These are phyloP conservation scores for Leccinellum luteum DNA, from an alignment of 768 basidiomycete species.

Conservation along the genomic window DNA sequence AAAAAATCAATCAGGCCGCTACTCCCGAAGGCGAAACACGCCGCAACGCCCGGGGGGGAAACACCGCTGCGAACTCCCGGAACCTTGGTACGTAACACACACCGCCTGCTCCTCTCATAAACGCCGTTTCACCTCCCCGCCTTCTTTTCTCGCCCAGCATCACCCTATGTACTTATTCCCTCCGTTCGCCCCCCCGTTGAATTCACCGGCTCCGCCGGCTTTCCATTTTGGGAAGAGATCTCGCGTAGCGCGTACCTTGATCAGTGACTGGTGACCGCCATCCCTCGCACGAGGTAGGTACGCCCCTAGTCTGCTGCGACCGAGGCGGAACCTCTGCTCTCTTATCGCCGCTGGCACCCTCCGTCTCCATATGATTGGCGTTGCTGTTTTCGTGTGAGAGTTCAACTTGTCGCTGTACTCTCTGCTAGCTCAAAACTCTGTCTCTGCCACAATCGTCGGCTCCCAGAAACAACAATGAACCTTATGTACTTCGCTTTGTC, in stretches of 20 bases:
- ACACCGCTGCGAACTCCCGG: not conserved
- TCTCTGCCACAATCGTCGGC: not conserved
- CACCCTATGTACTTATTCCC: not conserved
- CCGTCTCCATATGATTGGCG: slow-evolving; percentile 14
- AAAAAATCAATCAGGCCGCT: not conserved
- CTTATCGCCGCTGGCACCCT: slow-evolving; percentile 20
- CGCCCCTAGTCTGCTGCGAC: not conserved
- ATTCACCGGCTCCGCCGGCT: not conserved
- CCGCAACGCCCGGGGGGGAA: not conserved
- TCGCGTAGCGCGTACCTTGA: not conserved
- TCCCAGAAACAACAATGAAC: not conserved
- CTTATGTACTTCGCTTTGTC: not conserved
- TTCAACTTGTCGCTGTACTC: not conserved
- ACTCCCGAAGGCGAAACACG: not conserved
- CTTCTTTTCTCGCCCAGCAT: not conserved
- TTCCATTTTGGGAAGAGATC: not conserved
- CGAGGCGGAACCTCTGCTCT: not conserved
- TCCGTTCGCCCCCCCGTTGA: not conserved
- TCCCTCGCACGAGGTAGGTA: not conserved
- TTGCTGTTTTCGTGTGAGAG: slow-evolving; percentile 17
- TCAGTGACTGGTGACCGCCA: not conserved
- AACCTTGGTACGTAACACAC: not conserved
- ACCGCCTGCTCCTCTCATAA: not conserved
- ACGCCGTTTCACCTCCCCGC: not conserved
- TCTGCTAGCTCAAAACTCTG: not conserved